Evolutionary conservation across 768 basidiomycete species (phyloP).

Genomic region (Tylopilus balloui): DNA sequence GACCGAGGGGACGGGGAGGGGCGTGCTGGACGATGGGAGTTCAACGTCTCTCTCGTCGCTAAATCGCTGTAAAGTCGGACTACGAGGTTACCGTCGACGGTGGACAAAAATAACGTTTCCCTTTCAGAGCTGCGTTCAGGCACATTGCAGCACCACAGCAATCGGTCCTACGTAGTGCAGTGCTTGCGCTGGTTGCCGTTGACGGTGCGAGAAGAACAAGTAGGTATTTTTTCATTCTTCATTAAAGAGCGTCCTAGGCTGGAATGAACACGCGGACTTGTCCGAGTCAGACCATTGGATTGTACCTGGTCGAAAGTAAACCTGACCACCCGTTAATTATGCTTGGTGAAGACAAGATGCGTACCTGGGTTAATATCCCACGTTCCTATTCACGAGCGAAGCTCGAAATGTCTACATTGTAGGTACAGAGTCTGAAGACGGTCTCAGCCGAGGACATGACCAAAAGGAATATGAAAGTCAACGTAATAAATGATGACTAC

Average conservation of each 20-base stretch:
- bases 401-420: not conserved
- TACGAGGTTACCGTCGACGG: no score
- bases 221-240: not conserved
- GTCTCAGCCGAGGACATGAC: no score
- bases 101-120: no score
- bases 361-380: not conserved
- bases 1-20: slow-evolving; percentile 2
- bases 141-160: no score
- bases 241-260: not conserved
- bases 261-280: no score
- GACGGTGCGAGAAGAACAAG: slow-evolving; percentile 9
- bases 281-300: not conserved
- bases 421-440: no score
- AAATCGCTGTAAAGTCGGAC: not conserved
- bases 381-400: not conserved
- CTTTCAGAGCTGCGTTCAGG: no score
- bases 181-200: not conserved
- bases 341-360: not conserved
- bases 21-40: slow-evolving; percentile 11
- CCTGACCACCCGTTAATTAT: not conserved
- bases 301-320: slow-evolving; percentile 8
- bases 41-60: slow-evolving; percentile 1
- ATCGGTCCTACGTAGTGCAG: not conserved
- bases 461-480: not conserved
- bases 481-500: not conserved